Evolutionary conservation across 2,329 filamentous ascomycete species (phyloP).

Genomic region (Penicillium palitans): DNA sequence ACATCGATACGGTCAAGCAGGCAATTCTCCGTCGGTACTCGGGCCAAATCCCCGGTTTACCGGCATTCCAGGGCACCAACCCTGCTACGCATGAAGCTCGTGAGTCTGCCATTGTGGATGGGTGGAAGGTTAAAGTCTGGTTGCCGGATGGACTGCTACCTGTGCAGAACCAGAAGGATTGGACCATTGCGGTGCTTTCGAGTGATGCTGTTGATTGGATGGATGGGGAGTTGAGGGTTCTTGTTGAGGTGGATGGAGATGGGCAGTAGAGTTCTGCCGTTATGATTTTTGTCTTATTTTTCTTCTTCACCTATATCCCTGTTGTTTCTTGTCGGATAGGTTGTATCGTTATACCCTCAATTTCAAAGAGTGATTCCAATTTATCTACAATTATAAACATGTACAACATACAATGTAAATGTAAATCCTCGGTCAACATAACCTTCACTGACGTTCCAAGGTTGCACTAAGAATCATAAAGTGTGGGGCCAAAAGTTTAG

Average conservation of each 20-base stretch:
- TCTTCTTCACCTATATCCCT: background rate
- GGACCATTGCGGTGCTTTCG: conserved; percentile 47
- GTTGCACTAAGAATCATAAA: background rate
- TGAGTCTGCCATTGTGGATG: conserved; percentile 19
- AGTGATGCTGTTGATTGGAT: conserved; percentile 49
- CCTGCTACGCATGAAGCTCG: conserved; percentile 20
- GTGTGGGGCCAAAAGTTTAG: background rate
- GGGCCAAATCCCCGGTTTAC: conserved; percentile 31
- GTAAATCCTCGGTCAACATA: background rate
- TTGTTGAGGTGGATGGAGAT: conserved; percentile 38
- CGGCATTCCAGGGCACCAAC: conserved; percentile 13
- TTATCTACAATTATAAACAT: background rate
- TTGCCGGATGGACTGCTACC: conserved; percentile 44
- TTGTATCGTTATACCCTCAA: conserved; percentile 3
- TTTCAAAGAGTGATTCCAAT: background rate
- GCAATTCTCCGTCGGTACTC: conserved; percentile 35
- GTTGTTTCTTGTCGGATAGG: conserved; percentile 1
- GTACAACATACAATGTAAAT: background rate
- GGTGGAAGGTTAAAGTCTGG: conserved; percentile 43
- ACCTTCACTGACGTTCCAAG: background rate
- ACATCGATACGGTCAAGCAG: conserved; percentile 35
- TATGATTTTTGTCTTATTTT: background rate
- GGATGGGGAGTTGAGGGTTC: conserved; percentile 46
- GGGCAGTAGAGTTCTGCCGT: conserved; percentile 8
- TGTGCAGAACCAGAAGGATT: conserved; percentile 45